Conservation (phyloP, 768 basidiomycete genomes). For the Lyophyllum decastes region DNA sequence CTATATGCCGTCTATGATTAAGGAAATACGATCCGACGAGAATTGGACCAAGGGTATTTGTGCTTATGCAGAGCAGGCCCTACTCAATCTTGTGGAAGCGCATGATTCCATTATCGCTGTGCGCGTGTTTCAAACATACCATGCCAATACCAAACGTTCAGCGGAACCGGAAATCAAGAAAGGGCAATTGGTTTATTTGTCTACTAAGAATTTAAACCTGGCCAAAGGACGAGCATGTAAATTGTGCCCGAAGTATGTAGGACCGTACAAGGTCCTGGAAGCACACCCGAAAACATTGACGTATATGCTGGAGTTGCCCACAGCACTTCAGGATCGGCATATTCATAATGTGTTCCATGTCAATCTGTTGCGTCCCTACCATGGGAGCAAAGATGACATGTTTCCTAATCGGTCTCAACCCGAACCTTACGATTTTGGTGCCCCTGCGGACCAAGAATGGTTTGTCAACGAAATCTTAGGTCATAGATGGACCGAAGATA, state of each 20-base stretch:
- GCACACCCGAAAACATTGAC: constrained; percentile 20
- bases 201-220: constrained; percentile 27
- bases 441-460: constrained; percentile 32
- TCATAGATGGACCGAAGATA: constrained; percentile 19
- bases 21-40: not conserved
- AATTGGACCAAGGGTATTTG: constrained; percentile 17
- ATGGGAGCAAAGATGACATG: constrained; percentile 27
- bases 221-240: constrained; percentile 31
- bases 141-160: constrained; percentile 25
- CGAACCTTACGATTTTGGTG: constrained; percentile 38
- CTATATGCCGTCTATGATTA: constrained; percentile 23
- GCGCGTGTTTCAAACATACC: constrained; percentile 27
- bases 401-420: constrained; percentile 32
- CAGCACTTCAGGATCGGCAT: not conserved
- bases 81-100: constrained; percentile 24
- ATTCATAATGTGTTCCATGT: constrained; percentile 39
- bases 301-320: constrained; percentile 18
- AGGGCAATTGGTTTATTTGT: constrained; percentile 8
- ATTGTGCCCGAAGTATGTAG: constrained; percentile 35
- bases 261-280: constrained; percentile 33
- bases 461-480: constrained; percentile 32
- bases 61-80: constrained; percentile 19
- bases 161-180: constrained; percentile 11
- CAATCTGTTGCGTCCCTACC: constrained; percentile 24
- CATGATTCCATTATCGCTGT: constrained; percentile 40